Evolutionary conservation across 73 alveolate species (phyloP).

Genomic region (Breviolum minutum): DNA sequence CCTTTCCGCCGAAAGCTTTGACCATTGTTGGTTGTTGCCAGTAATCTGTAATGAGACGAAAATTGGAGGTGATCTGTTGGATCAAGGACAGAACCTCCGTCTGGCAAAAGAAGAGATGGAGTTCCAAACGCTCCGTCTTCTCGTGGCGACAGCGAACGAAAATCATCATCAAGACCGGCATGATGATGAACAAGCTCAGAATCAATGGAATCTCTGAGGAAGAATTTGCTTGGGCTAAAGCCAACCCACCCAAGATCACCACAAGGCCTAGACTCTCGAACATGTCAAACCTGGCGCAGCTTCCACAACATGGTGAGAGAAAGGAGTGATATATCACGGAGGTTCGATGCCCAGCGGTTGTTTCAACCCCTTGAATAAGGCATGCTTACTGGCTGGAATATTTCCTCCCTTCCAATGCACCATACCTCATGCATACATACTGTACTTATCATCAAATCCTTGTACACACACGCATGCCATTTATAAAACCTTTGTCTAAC

Average conservation of each 20-base stretch:
- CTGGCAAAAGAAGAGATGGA: not conserved
- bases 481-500: too few species aligned
- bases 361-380: too few species aligned
- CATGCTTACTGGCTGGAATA: too few species aligned
- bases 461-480: too few species aligned
- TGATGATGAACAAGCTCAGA: not conserved
- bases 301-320: too few species aligned
- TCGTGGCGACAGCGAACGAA: not conserved
- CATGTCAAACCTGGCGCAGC: not conserved
- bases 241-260: constrained; percentile 10
- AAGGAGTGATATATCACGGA: too few species aligned
- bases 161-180: not conserved
- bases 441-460: too few species aligned
- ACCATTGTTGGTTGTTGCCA: constrained; percentile 25
- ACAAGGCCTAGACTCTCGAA: constrained; percentile 8
- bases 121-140: not conserved
- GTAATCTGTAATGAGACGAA: constrained; percentile 6
- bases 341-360: too few species aligned
- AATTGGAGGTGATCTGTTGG: constrained; percentile 18
- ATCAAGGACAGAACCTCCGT: not conserved
- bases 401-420: too few species aligned
- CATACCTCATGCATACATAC: too few species aligned
- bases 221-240: not conserved
- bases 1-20: constrained; percentile 17
- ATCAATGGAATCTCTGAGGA: not conserved